These are phyloP conservation scores for Aspergillus jensenii DNA, from an alignment of 2,329 filamentous ascomycete species.

Conservation along the genomic window DNA sequence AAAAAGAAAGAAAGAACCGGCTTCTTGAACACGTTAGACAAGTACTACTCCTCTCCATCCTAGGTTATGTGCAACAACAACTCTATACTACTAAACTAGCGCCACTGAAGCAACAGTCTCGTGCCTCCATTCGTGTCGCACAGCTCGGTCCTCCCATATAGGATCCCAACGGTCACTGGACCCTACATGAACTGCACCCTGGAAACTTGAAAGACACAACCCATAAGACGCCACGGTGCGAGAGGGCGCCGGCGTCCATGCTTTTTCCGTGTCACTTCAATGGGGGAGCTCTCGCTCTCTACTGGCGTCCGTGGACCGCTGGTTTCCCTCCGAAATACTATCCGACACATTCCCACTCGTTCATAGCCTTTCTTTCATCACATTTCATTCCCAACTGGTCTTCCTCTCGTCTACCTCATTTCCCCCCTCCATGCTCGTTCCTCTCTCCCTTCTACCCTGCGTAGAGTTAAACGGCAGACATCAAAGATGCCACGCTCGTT, in stretches of 20 bases:
- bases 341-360: not conserved
- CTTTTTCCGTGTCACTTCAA: not conserved
- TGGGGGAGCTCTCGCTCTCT: not conserved
- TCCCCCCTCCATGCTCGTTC: not conserved
- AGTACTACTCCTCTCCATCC: not conserved
- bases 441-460: not conserved
- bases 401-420: not conserved
- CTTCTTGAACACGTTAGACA: constrained; percentile 8
- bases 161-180: not conserved
- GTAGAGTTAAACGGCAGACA: not conserved
- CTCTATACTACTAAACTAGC: not conserved
- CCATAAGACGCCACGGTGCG: not conserved
- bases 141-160: not conserved
- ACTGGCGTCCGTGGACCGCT: too few relatives aligned
- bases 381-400: too few relatives aligned
- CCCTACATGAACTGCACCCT: not conserved
- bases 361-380: too few relatives aligned
- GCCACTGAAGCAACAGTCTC: not conserved
- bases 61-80: not conserved
- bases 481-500: not conserved
- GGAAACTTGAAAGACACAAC: not conserved
- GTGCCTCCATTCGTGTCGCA: not conserved
- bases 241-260: not conserved
- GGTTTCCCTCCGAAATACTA: not conserved
- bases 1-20: not conserved